Conservation (phyloP, 2,329 filamentous ascomycete species). For the Penicillium fuscoglaucum region DNA sequence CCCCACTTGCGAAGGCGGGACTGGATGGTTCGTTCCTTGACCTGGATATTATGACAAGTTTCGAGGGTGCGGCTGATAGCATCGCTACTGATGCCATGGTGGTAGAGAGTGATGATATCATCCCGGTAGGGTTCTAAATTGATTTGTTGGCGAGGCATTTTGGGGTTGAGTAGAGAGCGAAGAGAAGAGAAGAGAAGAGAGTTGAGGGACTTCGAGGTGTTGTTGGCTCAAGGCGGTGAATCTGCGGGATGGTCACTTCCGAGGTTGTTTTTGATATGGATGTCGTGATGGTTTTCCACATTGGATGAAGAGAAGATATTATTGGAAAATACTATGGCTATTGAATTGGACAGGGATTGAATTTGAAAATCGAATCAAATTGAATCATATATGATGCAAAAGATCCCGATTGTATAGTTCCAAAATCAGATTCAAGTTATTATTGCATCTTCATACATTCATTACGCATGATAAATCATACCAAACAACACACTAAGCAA, state of each 20-base stretch:
- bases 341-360: no score
- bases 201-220: neutral
- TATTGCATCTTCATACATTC: conserved; percentile 9
- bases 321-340: neutral
- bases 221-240: conserved; percentile 22
- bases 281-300: neutral
- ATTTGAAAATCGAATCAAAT: neutral
- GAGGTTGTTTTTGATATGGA: neutral
- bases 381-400: no score
- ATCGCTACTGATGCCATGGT: conserved; percentile 26
- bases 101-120: conserved; percentile 25
- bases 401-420: neutral
- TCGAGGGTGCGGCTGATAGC: conserved; percentile 25
- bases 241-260: conserved; percentile 3
- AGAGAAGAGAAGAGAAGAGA: neutral
- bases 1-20: conserved; percentile 30
- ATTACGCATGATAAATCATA: conserved; percentile 1
- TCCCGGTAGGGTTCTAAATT: conserved; percentile 28
- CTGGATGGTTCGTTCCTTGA: conserved; percentile 28
- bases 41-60: conserved; percentile 26
- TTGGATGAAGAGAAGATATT: neutral
- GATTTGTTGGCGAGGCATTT: conserved; percentile 28
- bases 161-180: neutral
- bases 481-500: conserved; percentile 5
- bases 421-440: conserved; percentile 5